Base-by-base conservation (phyloP, 2,329 filamentous ascomycete genomes). In the Penicillium sclerotiorum region DNA sequence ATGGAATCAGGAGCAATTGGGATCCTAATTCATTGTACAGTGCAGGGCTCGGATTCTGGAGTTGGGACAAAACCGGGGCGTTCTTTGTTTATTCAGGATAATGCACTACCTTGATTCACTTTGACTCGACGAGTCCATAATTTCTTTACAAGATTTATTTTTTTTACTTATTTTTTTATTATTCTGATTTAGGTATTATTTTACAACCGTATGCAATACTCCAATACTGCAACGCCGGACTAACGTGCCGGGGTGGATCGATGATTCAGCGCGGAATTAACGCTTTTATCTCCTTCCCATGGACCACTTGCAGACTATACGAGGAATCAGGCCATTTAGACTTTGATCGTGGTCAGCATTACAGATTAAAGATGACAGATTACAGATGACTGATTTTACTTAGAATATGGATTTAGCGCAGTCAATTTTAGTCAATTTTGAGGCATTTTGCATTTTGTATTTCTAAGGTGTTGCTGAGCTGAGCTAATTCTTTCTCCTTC, bases 1-100 rank as follows among this genome's bases (percentile, higher is more conserved):
- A 38, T 47, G 41, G 45, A 45, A 53, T 57, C 47, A 27, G 41
- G 37, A 49, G 51, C 51, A 48, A 44, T 44, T 51, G 56, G 47
- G 44, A 43, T 55, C 35, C 45, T 57, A 48, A 57, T 57, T 51
- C 41, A 41, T 32, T 63, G 60, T 62, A 63, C 56, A 63, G 56
- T 55, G 46, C 27, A 47, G 52, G 47, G 47, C 44, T 52, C 25
- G 38, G 48, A 44, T 27, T 57, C 35, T 49, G 56, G 59, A 49
- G 55, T 60, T 57, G 47, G 32, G 48, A 36, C 47, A 64, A 61
- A 59, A 55, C 30, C 53, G 51, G 43, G 48, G 49, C 39, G 42
- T 56, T 44, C 28, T 28, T 45, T 36, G 43, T 52, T 46, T 32
- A 21, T 17, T 48, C 23, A n/a, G n/a, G n/a, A n/a, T n/a, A n/a